Evolutionary conservation across 129 eudicot species (phyloP), one percentile per base, ranked within the genome.

Genomic region (Erigeron canadensis): DNA sequence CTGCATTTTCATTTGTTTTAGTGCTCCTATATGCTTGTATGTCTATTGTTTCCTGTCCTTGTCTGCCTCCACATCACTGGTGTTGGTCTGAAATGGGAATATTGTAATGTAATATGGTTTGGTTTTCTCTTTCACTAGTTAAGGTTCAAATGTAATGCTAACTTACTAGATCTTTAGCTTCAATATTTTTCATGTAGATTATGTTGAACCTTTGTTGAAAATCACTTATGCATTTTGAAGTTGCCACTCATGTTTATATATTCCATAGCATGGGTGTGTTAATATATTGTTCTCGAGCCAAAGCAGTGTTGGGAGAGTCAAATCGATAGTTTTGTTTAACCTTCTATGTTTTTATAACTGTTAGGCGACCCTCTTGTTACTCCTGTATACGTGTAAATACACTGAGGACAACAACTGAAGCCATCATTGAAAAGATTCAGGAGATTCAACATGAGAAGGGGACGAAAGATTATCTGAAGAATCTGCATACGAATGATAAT

Each of bases 381-480:
- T 87, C 99, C 48, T 94, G 99, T 83, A 79, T 94, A 46, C 96
- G 99, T 69, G 99, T 89, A 54, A 94, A 94, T 73, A 84, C 88
- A 55, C 91, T 85, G 74, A 86, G 76, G 63, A 69, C 93, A 62
- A 94, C 93, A 23, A 78, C 79, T 43, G 97, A 86, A 74, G 82
- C 86, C 55, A 87, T 90, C 75, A 86, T 86, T 16, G 81, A 87
- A 82, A 90, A 94, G 82, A 83, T 90, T 72, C 41, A 57, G 54
- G 77, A 67, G 59, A 81, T 83, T 78, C 93, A 86, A 62, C 61
- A 63, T 46, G 77, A 79, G 70, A 79, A 63, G 40, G 69, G 75
- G 67, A 61, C 50, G 71, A 41, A 75, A 2, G 74, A 68, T 39
- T 70, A 55, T 80, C 5, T 55, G 47, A 71, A 51, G 22, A 45